Base-by-base conservation (phyloP, 306 rosid genomes). In the Mucuna pruriens region DNA sequence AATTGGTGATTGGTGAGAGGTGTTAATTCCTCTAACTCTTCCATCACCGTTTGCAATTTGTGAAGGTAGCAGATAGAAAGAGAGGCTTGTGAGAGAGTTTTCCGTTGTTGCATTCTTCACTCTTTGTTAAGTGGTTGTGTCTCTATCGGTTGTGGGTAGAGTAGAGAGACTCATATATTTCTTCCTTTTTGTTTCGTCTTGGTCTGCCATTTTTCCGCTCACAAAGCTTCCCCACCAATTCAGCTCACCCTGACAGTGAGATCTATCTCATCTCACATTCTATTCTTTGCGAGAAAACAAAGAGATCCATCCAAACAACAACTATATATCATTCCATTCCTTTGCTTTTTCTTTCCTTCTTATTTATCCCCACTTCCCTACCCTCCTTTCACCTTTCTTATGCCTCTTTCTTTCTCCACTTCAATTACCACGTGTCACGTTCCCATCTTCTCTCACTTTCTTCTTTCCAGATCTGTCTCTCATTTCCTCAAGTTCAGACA, bases 141-240 rank as follows among this genome's bases (percentile, higher is more conserved):
- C 94, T 80, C 86, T 71, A 42, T 92, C 97, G 85, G 89, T 89
- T 69, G 94, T 85, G 82, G 97, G 88, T 92, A 75, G 89, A 89
- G 51, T 13, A 75, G 75, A 81, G 29, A 82, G 73, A 54, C 51
- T 79, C 55, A 48, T 25, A 46, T 36, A 7, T 10, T 36, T 60
- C 4, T 57, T n/a, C 17, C 42, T 7, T 64, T 9, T 34, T 22
- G 2, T 67, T 11, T 64, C 29, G 3, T 33, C 45, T 34, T 33
- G 1, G 29, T 86, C 82, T 78, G 68, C 87, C 78, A 82, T 73
- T 84, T 79, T 81, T 81, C 67, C 82, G 83, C 86, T 44, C 57
- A 34, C 71, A 85, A 85, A 82, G 38, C 97, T 92, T 92, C 63
- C 64, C 91, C 94, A 81, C 75, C 51, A 67, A 67, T 67, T 67